A percentile compares a stretch with the other conserved stretches of the same genome.
Evolutionary conservation across 108 stramenopile genomes (phyloP).

Genomic region (Cyclotella cryptica): DNA sequence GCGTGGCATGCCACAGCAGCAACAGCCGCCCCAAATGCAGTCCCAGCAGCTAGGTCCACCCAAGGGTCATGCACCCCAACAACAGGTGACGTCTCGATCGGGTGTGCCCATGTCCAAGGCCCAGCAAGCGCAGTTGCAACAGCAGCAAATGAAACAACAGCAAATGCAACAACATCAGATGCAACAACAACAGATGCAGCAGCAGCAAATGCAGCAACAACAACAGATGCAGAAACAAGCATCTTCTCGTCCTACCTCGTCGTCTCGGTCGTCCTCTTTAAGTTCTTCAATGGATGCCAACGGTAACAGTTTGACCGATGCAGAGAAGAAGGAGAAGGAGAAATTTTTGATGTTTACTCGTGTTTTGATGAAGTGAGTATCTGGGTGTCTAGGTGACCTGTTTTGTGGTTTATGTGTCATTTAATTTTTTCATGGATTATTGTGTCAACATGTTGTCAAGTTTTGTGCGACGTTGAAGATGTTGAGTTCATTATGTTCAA

Average conservation of each 20-base stretch:
- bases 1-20: conserved; percentile 14
- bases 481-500: no score
- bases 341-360: conserved; percentile 86
- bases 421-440: no score
- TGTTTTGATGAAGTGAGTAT: conserved; percentile 76
- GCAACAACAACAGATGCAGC: conserved; percentile 22
- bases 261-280: not conserved
- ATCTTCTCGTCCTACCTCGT: not conserved
- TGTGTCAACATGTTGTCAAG: no score
- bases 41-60: not conserved
- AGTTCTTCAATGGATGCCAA: not conserved
- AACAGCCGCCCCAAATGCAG: conserved; percentile 11
- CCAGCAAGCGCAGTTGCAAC: conserved; percentile 1
- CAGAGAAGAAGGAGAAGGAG: conserved; percentile 76
- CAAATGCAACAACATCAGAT: conserved; percentile 25
- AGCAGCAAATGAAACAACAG: conserved; percentile 19
- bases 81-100: not conserved
- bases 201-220: conserved; percentile 21
- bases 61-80: no score
- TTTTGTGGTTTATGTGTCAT: not conserved
- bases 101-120: not conserved
- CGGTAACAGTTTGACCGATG: conserved; percentile 6
- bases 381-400: not conserved
- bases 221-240: conserved; percentile 24
- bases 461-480: no score